Base-by-base conservation (phyloP, 495 filamentous ascomycete genomes). In the Lophiostoma macrostomum region DNA sequence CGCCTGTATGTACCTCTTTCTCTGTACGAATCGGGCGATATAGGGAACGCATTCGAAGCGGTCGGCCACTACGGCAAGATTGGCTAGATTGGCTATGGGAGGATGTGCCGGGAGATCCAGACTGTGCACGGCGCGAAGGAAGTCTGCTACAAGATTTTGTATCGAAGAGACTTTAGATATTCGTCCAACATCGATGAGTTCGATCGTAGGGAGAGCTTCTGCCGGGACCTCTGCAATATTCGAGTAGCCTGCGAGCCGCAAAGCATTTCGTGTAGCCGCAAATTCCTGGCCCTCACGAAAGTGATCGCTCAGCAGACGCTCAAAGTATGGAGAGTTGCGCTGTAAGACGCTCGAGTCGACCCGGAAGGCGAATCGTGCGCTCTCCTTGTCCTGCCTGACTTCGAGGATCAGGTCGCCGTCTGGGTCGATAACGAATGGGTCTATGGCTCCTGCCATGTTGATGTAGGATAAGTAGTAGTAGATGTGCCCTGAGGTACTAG, bases 51-150 rank as follows among this genome's bases (percentile, higher is more conserved):
- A 79, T 57, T 80, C 77, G 61, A 86, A 85, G 30, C 81, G 73
- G 60, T 88, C 85, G 1, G 82, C 83, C 22, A 86, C 70, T n/a
- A 86, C 71, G 12, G 79, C 76, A 20, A 88, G 68, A n/a, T 81
- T 76, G 8, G 81, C 77, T 6, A 87, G 66, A 43, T 79, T 78
- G 5, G 70, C 59, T 54, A 85, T 71, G 10, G 76, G 65, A 45
- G 62, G 64, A 13, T 36, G 56, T 13, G 41, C 16, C 6, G 59
- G 53, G 23, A 68, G 61, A 20, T 71, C 70, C 5, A 60, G 53
- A 14, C 73, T 71, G 64, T 87, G 83, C 8, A 87, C 66, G 5
- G 82, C 71, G 7, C 73, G 63, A 24, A 87, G 53, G 29, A 86
- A 74, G 56, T 85, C 82, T 19, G 68, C 67, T 24, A 81, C 75